Evolutionary conservation across 176 grass and related monocot genomes (phyloP).

Genomic region (Aegilops speltoides): DNA sequence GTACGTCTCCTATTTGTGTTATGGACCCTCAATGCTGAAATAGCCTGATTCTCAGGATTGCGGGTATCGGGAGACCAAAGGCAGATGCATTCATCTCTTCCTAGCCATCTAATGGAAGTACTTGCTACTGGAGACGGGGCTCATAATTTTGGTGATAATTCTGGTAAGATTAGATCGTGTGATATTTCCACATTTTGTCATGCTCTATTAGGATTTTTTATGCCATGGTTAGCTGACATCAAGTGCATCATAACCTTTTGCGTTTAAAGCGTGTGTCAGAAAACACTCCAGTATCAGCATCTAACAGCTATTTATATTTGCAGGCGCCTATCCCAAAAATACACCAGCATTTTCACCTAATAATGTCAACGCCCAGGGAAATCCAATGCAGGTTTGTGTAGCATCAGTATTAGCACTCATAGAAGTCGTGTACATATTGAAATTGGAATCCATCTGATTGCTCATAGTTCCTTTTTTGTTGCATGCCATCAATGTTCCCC

Average conservation of each 20-base stretch:
- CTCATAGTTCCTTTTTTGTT: constrained; percentile 13
- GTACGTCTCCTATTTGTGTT: constrained; percentile 3
- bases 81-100: constrained; percentile 79
- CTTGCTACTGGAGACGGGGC: constrained; percentile 63
- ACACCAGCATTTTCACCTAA: constrained; percentile 59
- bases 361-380: constrained; percentile 49
- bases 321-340: constrained; percentile 69
- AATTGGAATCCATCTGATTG: constrained; percentile 27
- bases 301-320: constrained; percentile 38
- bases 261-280: constrained; percentile 21
- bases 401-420: neutral
- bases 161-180: constrained; percentile 30
- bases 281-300: constrained; percentile 14
- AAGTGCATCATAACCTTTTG: constrained; percentile 24
- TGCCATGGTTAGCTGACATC: neutral
- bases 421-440: neutral
- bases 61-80: constrained; percentile 70
- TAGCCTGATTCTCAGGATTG: constrained; percentile 52
- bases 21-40: neutral
- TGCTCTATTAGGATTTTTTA: neutral
- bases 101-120: constrained; percentile 89
- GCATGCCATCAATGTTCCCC: neutral
- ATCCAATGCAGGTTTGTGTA: constrained; percentile 70
- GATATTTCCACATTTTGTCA: neutral
- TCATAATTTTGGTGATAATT: constrained; percentile 81